Conservation (phyloP, 2,329 filamentous ascomycete genomes). For the Niveomyces coronatus region DNA sequence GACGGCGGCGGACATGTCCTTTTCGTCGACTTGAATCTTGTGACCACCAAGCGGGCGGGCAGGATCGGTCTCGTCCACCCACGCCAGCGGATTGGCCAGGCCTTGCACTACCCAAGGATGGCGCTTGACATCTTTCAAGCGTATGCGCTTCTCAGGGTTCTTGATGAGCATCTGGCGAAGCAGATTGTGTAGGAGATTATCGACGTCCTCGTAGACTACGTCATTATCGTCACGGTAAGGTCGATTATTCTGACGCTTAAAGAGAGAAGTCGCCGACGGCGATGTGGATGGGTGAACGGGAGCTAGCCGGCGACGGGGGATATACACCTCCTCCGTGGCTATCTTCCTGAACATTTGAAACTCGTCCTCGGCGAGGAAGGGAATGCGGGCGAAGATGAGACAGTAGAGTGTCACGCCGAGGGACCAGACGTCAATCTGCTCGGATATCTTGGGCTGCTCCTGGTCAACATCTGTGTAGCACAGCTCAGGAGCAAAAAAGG, state of each 20-base stretch:
- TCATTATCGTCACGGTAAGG: slow-evolving; percentile 70
- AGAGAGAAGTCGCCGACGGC: slow-evolving; percentile 43
- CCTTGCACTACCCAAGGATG: slow-evolving; percentile 84
- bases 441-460: slow-evolving; percentile 69
- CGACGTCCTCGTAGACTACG: slow-evolving; percentile 75
- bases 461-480: slow-evolving; percentile 74
- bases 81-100: slow-evolving; percentile 61
- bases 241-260: slow-evolving; percentile 47
- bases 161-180: slow-evolving; percentile 73
- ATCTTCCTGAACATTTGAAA: slow-evolving; percentile 89
- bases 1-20: slow-evolving; percentile 82
- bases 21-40: slow-evolving; percentile 84
- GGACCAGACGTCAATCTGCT: slow-evolving; percentile 95
- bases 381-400: slow-evolving; percentile 85
- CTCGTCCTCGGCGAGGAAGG: slow-evolving; percentile 85
- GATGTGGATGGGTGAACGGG: slow-evolving; percentile 55
- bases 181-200: slow-evolving; percentile 69
- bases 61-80: slow-evolving; percentile 94
- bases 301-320: slow-evolving; percentile 71
- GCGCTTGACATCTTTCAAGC: slow-evolving; percentile 82
- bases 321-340: slow-evolving; percentile 84
- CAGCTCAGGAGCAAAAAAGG: slow-evolving; percentile 93
- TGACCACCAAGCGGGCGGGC: slow-evolving; percentile 65
- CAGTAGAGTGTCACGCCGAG: slow-evolving; percentile 93
- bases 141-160: slow-evolving; percentile 80